Evolutionary conservation across 331 rosid genomes (phyloP), one percentile per base, ranked within the genome.

Genomic region (Cydonia oblonga): DNA sequence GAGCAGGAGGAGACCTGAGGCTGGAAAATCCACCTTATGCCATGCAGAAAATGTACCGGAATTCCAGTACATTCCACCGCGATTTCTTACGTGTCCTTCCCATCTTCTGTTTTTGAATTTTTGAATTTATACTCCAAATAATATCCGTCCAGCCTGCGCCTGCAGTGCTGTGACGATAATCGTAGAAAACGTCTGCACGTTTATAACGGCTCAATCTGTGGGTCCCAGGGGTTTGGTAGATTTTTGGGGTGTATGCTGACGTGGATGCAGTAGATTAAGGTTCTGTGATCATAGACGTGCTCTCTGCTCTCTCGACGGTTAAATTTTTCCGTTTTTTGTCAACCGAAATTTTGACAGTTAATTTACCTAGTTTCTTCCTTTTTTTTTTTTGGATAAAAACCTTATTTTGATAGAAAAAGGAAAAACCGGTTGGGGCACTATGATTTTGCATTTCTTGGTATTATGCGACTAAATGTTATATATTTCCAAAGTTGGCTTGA

Each of bases 1-100:
- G 54, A 49, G 54, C 54, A 16, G 54, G 52, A 57, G 77, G 81
- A 28, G 77, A 75, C 69, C 80, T 74, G 68, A 82, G 79, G 84
- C 84, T 40, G 80, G 74, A 66, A 69, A 81, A 80, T 76, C 77
- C 64, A 65, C 74, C 84, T 73, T 66, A 73, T 64, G 77, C 65
- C 81, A 70, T 66, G 83, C 74, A 69, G 78, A 40, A 66, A 72
- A 75, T 52, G 73, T 29, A 84, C 69, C 78, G 77, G 72, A 81
- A 78, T 71, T 76, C 75, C 72, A 59, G 84, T 80, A 63, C 13
- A 66, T 60, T 66, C 61, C 70, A 54, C 76, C 76, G 68, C 68
- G 73, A 71, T 52, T 30, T 66, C 59, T 54, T 18, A 25, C 64
- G 51, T 71, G 70, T 49, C 24, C 30, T 70, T 44, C 66, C 74